Conservation (phyloP, 2,329 filamentous ascomycete species). For the Dothideomycetidae sp. region DNA sequence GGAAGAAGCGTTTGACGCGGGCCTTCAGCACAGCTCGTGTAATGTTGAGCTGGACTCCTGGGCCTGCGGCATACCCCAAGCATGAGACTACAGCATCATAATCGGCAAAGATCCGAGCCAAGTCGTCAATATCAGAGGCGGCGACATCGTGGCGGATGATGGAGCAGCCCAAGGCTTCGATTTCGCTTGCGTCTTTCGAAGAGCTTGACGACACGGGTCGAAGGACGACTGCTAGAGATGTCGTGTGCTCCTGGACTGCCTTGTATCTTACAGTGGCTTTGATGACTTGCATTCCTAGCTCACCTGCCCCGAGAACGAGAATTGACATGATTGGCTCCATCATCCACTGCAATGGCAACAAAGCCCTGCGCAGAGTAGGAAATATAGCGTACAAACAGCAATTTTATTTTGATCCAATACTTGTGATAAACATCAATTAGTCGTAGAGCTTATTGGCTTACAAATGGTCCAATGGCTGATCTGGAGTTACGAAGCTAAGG, state of each 20-base stretch:
- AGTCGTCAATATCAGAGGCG: conserved; percentile 16
- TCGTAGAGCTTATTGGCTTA: too few species aligned
- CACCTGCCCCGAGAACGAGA: conserved; percentile 52
- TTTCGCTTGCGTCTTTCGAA: conserved; percentile 24
- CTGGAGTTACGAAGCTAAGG: too few species aligned
- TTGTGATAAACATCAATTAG: too few species aligned
- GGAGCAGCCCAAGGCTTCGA: conserved; percentile 26
- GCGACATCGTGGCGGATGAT: conserved; percentile 35
- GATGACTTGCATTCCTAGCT: conserved; percentile 47
- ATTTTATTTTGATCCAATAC: too few species aligned
- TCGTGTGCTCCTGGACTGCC: conserved; percentile 18
- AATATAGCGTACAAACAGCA: too few species aligned
- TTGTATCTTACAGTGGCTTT: conserved; percentile 36
- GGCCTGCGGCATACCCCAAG: conserved; percentile 43
- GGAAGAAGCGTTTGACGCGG: conserved; percentile 40
- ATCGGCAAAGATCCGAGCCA: conserved; percentile 23
- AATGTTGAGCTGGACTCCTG: conserved; percentile 45
- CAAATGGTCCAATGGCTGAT: too few species aligned
- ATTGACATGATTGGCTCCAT: conserved; percentile 23
- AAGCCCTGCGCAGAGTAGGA: too few species aligned
- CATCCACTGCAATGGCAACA: too few species aligned
- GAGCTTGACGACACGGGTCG: conserved; percentile 33
- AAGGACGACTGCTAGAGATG: conserved; percentile 39
- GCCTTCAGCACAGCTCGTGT: conserved; percentile 41
- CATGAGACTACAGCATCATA: conserved; percentile 46